Evolutionary conservation across 352 stramenopile species (phyloP).

Genomic region (Globisporangium viniferum): DNA sequence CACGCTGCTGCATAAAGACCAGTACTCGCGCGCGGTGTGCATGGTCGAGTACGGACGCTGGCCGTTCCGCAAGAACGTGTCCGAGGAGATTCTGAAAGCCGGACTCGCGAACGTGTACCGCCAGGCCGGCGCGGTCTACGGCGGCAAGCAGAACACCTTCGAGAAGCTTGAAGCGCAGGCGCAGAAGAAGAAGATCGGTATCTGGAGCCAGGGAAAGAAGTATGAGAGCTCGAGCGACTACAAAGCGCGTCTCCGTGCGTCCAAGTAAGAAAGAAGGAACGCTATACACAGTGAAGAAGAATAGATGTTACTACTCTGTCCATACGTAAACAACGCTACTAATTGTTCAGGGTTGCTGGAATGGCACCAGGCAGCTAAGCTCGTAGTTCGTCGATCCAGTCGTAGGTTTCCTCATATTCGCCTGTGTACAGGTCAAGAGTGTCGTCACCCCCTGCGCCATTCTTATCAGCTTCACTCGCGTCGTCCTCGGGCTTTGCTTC

Average conservation of each 20-base stretch:
- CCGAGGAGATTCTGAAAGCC: slow-evolving; percentile 76
- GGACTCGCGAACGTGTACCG: slow-evolving; percentile 74
- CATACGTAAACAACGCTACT: background rate
- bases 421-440: slow-evolving; percentile 2
- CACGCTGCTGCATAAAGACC: slow-evolving; percentile 80
- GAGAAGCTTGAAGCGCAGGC: slow-evolving; percentile 64
- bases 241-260: slow-evolving; percentile 63
- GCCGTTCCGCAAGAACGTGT: slow-evolving; percentile 79
- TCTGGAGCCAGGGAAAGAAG: slow-evolving; percentile 78
- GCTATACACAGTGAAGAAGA: background rate
- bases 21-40: slow-evolving; percentile 80
- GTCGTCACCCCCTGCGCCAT: background rate
- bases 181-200: slow-evolving; percentile 57
- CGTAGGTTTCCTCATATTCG: slow-evolving; percentile 13
- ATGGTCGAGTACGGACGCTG: slow-evolving; percentile 77
- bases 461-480: background rate
- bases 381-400: slow-evolving; percentile 18
- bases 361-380: background rate
- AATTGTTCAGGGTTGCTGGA: background rate
- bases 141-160: slow-evolving; percentile 63
- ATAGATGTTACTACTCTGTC: background rate
- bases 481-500: background rate
- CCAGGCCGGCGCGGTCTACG: slow-evolving; percentile 78
- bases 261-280: slow-evolving; percentile 3
- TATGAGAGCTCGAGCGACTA: slow-evolving; percentile 73